phyloP scores from a whole-genome alignment of 805 yeast species.

The Priceomyces fermenticarens region DNA sequence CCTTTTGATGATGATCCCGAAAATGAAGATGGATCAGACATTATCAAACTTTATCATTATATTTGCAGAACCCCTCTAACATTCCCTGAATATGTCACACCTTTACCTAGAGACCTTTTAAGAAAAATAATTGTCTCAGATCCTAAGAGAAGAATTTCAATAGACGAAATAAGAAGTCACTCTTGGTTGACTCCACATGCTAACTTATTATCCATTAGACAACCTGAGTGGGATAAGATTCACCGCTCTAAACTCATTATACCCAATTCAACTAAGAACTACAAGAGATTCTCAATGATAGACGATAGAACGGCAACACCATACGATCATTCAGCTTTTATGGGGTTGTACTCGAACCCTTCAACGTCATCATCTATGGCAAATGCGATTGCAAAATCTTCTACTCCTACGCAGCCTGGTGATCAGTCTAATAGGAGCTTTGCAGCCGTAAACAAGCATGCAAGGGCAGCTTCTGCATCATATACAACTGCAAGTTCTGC shows the following conservation, averaged over 20 bases:
- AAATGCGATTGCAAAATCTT: constrained; percentile 51
- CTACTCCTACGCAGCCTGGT: constrained; percentile 4
- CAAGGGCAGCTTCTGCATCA: constrained; percentile 30
- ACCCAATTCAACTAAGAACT: constrained; percentile 15
- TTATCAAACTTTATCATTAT: constrained; percentile 84
- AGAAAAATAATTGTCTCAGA: constrained; percentile 82
- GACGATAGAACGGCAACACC: constrained; percentile 28
- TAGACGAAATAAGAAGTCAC: constrained; percentile 73
- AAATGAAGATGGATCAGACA: constrained; percentile 94
- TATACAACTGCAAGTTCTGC: constrained; percentile 63
- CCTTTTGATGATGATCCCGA: constrained; percentile 98
- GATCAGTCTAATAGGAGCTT: constrained; percentile 18
- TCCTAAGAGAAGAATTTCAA: constrained; percentile 69
- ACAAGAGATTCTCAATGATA: constrained; percentile 45
- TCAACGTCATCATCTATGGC: constrained; percentile 59
- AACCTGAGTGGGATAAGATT: constrained; percentile 83
- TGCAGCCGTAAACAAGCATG: constrained; percentile 18
- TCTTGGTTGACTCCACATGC: constrained; percentile 87
- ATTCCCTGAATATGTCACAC: constrained; percentile 90
- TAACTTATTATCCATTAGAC: constrained; percentile 77
- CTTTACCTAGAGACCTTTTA: constrained; percentile 86
- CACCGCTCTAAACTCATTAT: constrained; percentile 33
- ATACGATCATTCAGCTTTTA: constrained; percentile 28
- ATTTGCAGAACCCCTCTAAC: constrained; percentile 89
- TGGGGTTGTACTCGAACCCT: constrained; percentile 55